phyloP scores from a whole-genome alignment of 2,329 filamentous ascomycete species.

The Penicillium expansum region DNA sequence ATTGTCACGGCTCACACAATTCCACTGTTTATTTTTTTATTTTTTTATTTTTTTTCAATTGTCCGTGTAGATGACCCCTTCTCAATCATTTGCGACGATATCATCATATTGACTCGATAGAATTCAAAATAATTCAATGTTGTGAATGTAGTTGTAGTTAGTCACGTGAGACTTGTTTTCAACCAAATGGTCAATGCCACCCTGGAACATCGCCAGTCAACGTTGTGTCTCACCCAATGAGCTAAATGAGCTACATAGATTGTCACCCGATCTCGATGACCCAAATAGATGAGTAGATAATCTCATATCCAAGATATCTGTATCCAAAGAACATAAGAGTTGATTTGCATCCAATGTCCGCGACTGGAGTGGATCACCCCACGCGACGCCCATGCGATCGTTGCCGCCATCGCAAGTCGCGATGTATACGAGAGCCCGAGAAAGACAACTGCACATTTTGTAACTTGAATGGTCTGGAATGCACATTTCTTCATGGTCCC shows the following conservation, averaged over 20 bases:
- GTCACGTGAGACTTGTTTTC: too few species aligned
- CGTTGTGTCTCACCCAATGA: not conserved
- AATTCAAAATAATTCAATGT: too few species aligned
- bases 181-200: too few species aligned
- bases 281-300: not conserved
- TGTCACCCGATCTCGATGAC: not conserved
- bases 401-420: constrained; percentile 6
- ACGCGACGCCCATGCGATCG: constrained; percentile 7
- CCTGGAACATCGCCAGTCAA: too few species aligned
- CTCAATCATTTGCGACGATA: too few species aligned
- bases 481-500: constrained; percentile 4
- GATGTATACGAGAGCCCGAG: constrained; percentile 2
- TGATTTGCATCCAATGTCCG: not conserved
- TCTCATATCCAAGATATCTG: not conserved
- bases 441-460: constrained; percentile 6
- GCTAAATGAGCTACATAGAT: not conserved
- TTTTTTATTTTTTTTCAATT: too few species aligned
- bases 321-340: not conserved
- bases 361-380: not conserved
- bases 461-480: constrained; percentile 1
- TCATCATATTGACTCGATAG: too few species aligned
- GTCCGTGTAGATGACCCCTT: too few species aligned
- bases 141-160: too few species aligned
- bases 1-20: too few species aligned
- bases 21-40: too few species aligned